Evolutionary conservation across 1,139 yeast species (phyloP), one percentile per base, ranked within the genome.

Genomic region (Candida buenavistaensis): DNA sequence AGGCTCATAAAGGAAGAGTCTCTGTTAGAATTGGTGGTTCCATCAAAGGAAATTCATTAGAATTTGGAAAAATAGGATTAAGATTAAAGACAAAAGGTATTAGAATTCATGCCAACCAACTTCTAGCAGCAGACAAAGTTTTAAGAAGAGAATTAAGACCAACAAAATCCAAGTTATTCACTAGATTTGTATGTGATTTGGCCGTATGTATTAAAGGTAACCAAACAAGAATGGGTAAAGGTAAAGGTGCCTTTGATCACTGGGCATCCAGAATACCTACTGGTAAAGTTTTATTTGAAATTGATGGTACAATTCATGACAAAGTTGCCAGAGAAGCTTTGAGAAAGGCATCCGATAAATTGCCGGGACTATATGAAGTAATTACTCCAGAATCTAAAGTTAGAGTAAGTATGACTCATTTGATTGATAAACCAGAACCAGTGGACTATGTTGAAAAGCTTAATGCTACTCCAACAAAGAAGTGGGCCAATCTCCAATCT

Each of bases 211-310:
- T 87, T 39, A 92, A 92, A 67, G 99, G 99, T 68, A 92, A 94
- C 61, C 97, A 92, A 59, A 88, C 97, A 13, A 92, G 99, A 81
- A 92, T 92, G 99, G 99, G 99, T 71, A 92, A 94, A 64, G 99
- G 99, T 69, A 92, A 92, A 64, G 99, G 99, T 62, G 82, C 94
- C 0, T 90, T 92, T 57, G 96, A 89, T 52, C 95, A 88, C 68
- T 94, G 97, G 97, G 95, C 95, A 46, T 86, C 82, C 28, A 78
- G 99, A 52, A 92, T 92, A 13, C 95, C 98, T 30, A 89, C 97
- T 0, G 99, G 99, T 3, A 89, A 89, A 55, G 81, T 92, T 32
- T 69, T 89, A 23, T 89, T 90, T 56, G 99, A 92, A 63, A 80
- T 90, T 54, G 73, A 68, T 44, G 84, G 82, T n/a, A 67, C 77